Base-by-base conservation (phyloP, 306 rosid species). In the Ochetophila trinervis region DNA sequence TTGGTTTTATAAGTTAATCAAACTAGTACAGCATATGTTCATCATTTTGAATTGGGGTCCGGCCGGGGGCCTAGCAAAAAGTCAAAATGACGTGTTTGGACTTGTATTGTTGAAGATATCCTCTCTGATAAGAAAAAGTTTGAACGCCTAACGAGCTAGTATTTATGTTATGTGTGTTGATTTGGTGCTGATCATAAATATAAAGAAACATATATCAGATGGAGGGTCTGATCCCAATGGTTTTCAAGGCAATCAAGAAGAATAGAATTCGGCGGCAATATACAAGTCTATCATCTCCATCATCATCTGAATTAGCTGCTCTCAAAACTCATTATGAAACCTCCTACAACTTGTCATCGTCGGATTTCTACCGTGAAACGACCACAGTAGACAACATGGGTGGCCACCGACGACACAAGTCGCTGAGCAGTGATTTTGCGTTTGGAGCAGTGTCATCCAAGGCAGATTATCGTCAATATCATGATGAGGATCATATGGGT, bases 161-260 rank as follows among this genome's bases (percentile, higher is more conserved):
- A 27, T 27, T 27, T 27, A 27, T 27, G 32, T 4, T 27, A 27
- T 27, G 32, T 27, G 32, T 27, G 32, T 27, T 27, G 4, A 27
- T 27, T 4, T 27, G 32, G 4, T 27, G 32, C 4, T 27, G 32
- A 27, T 27, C 32, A 27, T 27, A 27, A 27, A 27, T 27, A 4
- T 27, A 27, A 27, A 4, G 32, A 27, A 27, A 27, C 32, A 1
- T 2, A 27, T 27, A 19, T n/a, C 3, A 52, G 10, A 37, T 77
- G 77, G 77, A 71, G 45, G 81, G 81, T 37, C 65, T 77, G 40
- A 77, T 77, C 60, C 81, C 81, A 16, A 18, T 66, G 81, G 57
- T 77, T 42, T 71, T 14, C 62, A 66, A 49, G 61, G 81, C 77
- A 6, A 62, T 77, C 34, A 77, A 77, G 74, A 66, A 30, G 57